Base-by-base conservation (phyloP, 805 yeast species). In the Starmerella sp. region DNA sequence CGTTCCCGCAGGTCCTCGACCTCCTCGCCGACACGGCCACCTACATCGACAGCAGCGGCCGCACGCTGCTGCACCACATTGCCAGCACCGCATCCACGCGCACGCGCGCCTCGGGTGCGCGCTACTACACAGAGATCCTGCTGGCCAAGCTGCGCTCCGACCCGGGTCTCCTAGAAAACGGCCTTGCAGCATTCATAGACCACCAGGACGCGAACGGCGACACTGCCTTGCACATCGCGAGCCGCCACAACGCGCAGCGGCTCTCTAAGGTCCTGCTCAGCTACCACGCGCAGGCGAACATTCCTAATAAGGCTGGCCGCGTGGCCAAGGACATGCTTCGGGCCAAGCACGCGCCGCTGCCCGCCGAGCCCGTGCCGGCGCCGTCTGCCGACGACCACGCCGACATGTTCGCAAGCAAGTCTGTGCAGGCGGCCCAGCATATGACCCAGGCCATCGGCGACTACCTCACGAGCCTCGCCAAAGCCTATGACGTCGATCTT, bases 51-150 rank as follows among this genome's bases (percentile, higher is more conserved):
- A 77, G 78, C 52, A 82, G 81, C 15, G 66, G 69, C 35, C 80
- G 86, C 62, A 88, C 95, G 0, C 82, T 95, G 0, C 71, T 93
- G 49, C 98, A 93, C 67, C 93, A 89, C 66, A 82, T 91, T 55
- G 86, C 91, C 29, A 77, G 73, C 62, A 80, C 83, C 57, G 82
- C 86, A 35, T 77, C 80, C 50, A 76, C 82, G n/a, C 74, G 76
- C 54, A 77, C 84, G 15, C 80, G 87, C 59, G 75, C 83, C 14
- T 85, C 90, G 0, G 82, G 95, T 7, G 86, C 96, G 9, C 73
- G 85, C 38, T 90, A 90, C 68, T 91, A 93, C 67, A 71, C 87
- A 61, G 93, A 85, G 64, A 77, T 82, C 11, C 71, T 90, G 42
- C 74, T 91, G 60, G 83, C 84, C 31, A 88, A 85, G 67, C 71